Base-by-base conservation (phyloP, 495 filamentous ascomycete species). In the Extremus antarcticus region DNA sequence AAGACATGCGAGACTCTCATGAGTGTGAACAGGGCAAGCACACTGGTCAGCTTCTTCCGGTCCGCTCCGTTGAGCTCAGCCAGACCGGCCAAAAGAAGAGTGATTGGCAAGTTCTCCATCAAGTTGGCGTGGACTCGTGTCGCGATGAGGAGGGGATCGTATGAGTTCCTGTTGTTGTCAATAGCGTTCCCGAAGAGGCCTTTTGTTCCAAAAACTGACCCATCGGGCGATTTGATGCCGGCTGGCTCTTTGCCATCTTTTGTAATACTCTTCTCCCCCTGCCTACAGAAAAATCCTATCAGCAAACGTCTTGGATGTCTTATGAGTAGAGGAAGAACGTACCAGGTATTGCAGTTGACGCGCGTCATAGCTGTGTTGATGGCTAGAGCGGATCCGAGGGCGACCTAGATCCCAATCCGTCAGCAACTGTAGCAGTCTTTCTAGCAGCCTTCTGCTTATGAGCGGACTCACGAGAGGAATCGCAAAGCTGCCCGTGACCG, bases 71-170 rank as follows among this genome's bases (percentile, higher is more conserved):
- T 54, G 0, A 54, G 40, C 45, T 58, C 50, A 25, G 32, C 43
- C 15, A 54, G 22, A 9, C 1, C 47, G 16, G 56, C 43, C 15
- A 58, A 43, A 9, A 58, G 8, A 2, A 58, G 43, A 7, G 56
- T 46, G 8, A 58, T 23, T 9, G 50, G 43, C 20, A 50, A 1
- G 43, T 58, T 54, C 45, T 58, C 50, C 2, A 53, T 43, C 23
- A 58, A 38, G 25, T 53, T 54, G 4, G 41, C 40, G 25, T 48
- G 41, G 0, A 29, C 23, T 23, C 50, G 56, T 8, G 51, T 43
- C 13, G 56, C 56, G 11, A 54, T 45, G 23, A 35, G 46, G 8
- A 58, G 50, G n/a, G 50, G 50, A 25, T 58, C 50, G 50, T 52
- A 52, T 2, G 29, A 20, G 23, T 52, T 40, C 13, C 46, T 35